Percentiles rank a stretch among this genome's conserved stretches.
Conservation (phyloP, 2,329 filamentous ascomycete species). For the Exophiala oligosperma region DNA sequence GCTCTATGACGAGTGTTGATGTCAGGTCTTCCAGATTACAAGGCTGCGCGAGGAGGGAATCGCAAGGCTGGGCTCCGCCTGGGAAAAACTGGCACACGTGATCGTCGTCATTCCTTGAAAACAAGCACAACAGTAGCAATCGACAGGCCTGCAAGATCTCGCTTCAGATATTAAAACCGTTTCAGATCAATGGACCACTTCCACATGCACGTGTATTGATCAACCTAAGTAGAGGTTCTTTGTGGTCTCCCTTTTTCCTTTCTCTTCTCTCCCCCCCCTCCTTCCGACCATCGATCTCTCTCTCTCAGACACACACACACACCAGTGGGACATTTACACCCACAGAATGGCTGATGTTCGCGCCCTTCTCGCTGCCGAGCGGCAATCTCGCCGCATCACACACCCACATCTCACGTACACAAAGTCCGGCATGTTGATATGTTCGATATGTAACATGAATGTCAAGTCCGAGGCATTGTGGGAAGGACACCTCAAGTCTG, state of each 20-base stretch:
- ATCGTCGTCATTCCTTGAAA: not conserved
- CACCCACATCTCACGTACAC: slow-evolving; percentile 70
- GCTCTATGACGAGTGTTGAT: too few relatives aligned
- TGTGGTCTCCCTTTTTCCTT: too few relatives aligned
- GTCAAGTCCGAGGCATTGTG: slow-evolving; percentile 68
- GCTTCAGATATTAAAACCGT: not conserved
- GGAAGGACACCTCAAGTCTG: slow-evolving; percentile 61
- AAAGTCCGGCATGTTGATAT: slow-evolving; percentile 66
- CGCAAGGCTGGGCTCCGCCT: not conserved
- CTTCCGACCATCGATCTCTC: not conserved
- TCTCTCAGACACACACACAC: not conserved
- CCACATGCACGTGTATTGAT: not conserved
- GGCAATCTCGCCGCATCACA: slow-evolving; percentile 70
- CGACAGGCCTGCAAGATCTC: not conserved
- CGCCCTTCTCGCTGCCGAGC: slow-evolving; percentile 74
- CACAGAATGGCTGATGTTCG: slow-evolving; percentile 72
- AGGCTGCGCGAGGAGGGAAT: too few relatives aligned
- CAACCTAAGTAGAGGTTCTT: too few relatives aligned
- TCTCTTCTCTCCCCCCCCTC: not conserved
- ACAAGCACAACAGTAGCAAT: not conserved
- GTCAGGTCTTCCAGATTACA: too few relatives aligned
- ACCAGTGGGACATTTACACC: too few relatives aligned
- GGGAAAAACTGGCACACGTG: not conserved
- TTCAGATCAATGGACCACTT: not conserved
- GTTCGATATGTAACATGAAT: slow-evolving; percentile 64